Percentiles rank a stretch among this genome's conserved stretches.
Evolutionary conservation across 495 filamentous ascomycete genomes (phyloP).

Genomic region (Polyplosphaeria fusca): DNA sequence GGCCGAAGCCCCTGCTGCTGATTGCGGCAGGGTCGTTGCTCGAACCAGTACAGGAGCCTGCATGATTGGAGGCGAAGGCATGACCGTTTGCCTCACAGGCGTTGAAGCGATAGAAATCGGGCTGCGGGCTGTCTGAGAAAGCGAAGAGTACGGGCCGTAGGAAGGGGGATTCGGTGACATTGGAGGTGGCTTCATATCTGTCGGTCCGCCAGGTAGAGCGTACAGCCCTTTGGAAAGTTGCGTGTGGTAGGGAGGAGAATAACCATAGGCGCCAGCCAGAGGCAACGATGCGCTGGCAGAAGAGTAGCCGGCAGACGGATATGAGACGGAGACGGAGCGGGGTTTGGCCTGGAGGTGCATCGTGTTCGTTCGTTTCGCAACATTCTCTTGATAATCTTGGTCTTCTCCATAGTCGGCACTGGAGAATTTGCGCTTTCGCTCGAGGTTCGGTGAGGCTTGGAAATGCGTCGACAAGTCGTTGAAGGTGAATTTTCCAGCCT

Average conservation of each 20-base stretch:
- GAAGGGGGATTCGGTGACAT: constrained; percentile 24
- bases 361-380: constrained; percentile 48
- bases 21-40: constrained; percentile 68
- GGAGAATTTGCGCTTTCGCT: constrained; percentile 55
- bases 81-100: constrained; percentile 41
- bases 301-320: constrained; percentile 31
- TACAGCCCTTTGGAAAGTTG: constrained; percentile 25
- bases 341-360: constrained; percentile 46
- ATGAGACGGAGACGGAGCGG: constrained; percentile 39
- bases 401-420: constrained; percentile 48
- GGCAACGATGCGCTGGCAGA: constrained; percentile 32
- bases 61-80: constrained; percentile 46
- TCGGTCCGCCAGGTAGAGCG: constrained; percentile 28
- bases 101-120: constrained; percentile 40
- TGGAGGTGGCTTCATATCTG: constrained; percentile 27
- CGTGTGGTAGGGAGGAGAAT: constrained; percentile 13
- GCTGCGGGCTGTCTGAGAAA: constrained; percentile 38
- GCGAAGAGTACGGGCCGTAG: constrained; percentile 43
- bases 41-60: constrained; percentile 70
- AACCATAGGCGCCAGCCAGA: constrained; percentile 30
- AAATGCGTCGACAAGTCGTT: constrained; percentile 43
- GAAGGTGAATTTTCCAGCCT: constrained; percentile 78
- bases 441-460: constrained; percentile 36
- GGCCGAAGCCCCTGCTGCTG: constrained; percentile 44
- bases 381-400: constrained; percentile 41